Evolutionary conservation across 192 early-diverging fungal species (phyloP).

Genomic region (Dimargaris cristalligena): DNA sequence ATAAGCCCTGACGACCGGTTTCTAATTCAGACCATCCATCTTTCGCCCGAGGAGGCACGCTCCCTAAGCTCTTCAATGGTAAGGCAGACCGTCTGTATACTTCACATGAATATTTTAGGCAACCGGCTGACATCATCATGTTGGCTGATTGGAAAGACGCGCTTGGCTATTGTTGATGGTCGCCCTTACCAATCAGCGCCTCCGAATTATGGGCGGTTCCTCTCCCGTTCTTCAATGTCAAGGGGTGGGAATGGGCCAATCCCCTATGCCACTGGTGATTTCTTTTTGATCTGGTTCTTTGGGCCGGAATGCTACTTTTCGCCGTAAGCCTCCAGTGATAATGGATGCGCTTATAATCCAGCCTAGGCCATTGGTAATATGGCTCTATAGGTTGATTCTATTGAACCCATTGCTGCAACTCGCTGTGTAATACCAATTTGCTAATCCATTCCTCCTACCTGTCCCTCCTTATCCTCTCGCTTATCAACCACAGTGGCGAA

Average conservation of each 20-base stretch:
- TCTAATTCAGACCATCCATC: constrained; percentile 34
- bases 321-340: neutral
- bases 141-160: neutral
- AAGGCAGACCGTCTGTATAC: constrained; percentile 9
- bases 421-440: neutral
- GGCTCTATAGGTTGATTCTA: neutral
- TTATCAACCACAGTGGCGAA: neutral
- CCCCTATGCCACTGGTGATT: neutral
- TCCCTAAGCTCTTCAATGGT: constrained; percentile 32
- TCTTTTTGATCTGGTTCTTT: neutral
- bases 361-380: neutral
- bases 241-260: too few species aligned
- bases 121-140: too few species aligned
- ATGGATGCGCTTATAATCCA: neutral
- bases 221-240: too few species aligned
- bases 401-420: neutral
- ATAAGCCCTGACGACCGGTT: constrained; percentile 33
- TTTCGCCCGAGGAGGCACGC: constrained; percentile 25
- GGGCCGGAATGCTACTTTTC: neutral
- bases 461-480: neutral
- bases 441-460: neutral
- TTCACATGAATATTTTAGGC: neutral
- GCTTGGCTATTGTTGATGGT: neutral
- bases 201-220: neutral
- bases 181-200: neutral